Evolutionary conservation across 2,329 filamentous ascomycete species (phyloP).

Genomic region (Bipolaris cookei): DNA sequence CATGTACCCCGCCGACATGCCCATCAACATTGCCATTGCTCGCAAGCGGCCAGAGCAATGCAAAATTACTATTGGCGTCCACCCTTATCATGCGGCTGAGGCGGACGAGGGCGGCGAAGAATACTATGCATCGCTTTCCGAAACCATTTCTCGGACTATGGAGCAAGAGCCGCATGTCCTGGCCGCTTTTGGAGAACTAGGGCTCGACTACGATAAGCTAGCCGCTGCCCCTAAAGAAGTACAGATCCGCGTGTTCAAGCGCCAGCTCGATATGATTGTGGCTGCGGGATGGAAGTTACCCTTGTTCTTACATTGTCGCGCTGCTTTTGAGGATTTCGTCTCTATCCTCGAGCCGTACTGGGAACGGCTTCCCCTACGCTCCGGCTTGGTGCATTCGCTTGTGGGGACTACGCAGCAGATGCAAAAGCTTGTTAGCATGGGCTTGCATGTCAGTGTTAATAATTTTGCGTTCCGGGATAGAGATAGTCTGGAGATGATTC

Average conservation of each 20-base stretch:
- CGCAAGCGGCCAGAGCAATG: slow-evolving; percentile 39
- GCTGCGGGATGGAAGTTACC: slow-evolving; percentile 46
- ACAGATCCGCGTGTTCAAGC: slow-evolving; percentile 51
- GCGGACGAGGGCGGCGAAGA: slow-evolving; percentile 43
- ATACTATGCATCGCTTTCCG: slow-evolving; percentile 36
- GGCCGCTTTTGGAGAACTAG: slow-evolving; percentile 58
- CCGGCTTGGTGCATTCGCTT: slow-evolving; percentile 51
- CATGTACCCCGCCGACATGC: slow-evolving; percentile 53
- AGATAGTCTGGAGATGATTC: slow-evolving; percentile 53
- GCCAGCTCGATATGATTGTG: slow-evolving; percentile 52
- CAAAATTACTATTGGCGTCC: slow-evolving; percentile 57
- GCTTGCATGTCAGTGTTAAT: slow-evolving; percentile 58
- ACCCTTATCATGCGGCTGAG: slow-evolving; percentile 59
- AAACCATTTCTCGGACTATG: slow-evolving; percentile 29
- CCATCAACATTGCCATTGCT: slow-evolving; percentile 33
- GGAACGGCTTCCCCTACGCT: slow-evolving; percentile 39
- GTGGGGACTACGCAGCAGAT: slow-evolving; percentile 52
- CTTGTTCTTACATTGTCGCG: slow-evolving; percentile 53
- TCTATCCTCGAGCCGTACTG: slow-evolving; percentile 52
- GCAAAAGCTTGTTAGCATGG: slow-evolving; percentile 47
- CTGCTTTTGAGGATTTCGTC: slow-evolving; percentile 54
- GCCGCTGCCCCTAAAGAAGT: slow-evolving; percentile 52
- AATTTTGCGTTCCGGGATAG: slow-evolving; percentile 55
- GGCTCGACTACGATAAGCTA: slow-evolving; percentile 59
- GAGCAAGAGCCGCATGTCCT: slow-evolving; percentile 35